A percentile compares a stretch with the other conserved stretches of the same genome.
phyloP scores from a whole-genome alignment of 2,329 filamentous ascomycete genomes.

The Lachnellula arida region DNA sequence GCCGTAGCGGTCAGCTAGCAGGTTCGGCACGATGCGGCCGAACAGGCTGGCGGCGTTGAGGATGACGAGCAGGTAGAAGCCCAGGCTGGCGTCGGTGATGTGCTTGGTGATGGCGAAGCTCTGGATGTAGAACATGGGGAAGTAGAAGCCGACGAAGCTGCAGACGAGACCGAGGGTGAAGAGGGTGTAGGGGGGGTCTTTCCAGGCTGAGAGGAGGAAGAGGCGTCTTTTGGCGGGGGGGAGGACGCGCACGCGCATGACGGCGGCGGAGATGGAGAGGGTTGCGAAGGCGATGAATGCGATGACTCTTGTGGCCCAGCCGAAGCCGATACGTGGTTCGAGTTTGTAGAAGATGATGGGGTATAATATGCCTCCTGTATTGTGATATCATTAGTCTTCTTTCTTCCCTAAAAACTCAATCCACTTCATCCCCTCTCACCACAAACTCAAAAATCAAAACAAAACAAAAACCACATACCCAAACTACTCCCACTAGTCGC shows the following conservation, averaged over 20 bases:
- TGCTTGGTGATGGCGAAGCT: conserved; percentile 10
- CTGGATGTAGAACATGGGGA: conserved; percentile 21
- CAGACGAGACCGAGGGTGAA: conserved; percentile 44
- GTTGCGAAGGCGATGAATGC: conserved; percentile 45
- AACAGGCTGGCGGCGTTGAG: conserved; percentile 20
- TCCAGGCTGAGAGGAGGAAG: background rate
- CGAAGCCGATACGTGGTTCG: conserved; percentile 38
- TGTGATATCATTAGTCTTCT: background rate
- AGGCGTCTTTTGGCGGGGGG: background rate
- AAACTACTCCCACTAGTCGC: conserved; percentile 38
- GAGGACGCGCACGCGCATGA: conserved; percentile 38
- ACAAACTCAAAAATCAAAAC: too few relatives aligned
- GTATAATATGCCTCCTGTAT: conserved; percentile 44
- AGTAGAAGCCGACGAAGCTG: conserved; percentile 31
- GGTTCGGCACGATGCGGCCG: conserved; percentile 17
- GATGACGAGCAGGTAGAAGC: conserved; percentile 20
- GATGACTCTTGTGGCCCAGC: conserved; percentile 50
- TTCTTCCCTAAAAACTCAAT: background rate
- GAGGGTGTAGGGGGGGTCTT: conserved; percentile 8
- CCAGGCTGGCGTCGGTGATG: conserved; percentile 9
- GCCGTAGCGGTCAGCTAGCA: conserved; percentile 15
- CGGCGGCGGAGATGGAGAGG: conserved; percentile 30
- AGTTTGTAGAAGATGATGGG: conserved; percentile 40
- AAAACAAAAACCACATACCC: too few relatives aligned
- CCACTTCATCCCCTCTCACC: background rate